Percentiles rank a stretch among this genome's conserved stretches.
phyloP scores from a whole-genome alignment of 164 flowering plant species.

The Brasenia schreberi region DNA sequence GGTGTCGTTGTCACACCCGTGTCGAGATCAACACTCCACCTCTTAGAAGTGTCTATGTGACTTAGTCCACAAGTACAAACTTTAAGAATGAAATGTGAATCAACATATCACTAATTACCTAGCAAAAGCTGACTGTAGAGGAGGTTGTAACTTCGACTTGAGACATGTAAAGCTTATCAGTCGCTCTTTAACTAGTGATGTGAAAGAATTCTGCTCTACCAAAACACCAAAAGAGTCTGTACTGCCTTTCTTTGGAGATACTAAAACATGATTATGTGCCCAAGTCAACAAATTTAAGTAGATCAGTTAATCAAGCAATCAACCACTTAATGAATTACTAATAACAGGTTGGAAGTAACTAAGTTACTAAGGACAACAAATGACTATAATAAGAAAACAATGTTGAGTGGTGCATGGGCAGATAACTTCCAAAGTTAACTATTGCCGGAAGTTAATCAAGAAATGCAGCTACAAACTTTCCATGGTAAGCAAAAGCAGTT shows the following conservation, averaged over 20 bases:
- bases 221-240: conserved; percentile 62
- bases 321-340: no score
- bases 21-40: no score
- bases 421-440: no score
- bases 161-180: conserved; percentile 13
- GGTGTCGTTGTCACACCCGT: no score
- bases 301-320: background rate
- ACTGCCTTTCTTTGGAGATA: conserved; percentile 82
- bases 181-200: conserved; percentile 90
- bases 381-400: no score
- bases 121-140: conserved; percentile 81
- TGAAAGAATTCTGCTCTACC: conserved; percentile 75
- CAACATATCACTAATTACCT: conserved; percentile 27
- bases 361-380: no score
- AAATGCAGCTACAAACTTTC: no score
- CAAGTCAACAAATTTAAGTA: background rate
- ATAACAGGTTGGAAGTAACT: no score
- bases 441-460: no score
- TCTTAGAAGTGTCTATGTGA: no score
- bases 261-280: conserved; percentile 38
- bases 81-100: background rate
- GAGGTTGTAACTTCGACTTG: conserved; percentile 55
- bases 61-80: background rate
- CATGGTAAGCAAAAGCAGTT: no score
- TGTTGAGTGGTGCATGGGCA: no score